Percentiles rank a stretch among this genome's conserved stretches.
Conservation (phyloP, 805 yeast genomes). For the Metschnikowia cerradonensis region DNA sequence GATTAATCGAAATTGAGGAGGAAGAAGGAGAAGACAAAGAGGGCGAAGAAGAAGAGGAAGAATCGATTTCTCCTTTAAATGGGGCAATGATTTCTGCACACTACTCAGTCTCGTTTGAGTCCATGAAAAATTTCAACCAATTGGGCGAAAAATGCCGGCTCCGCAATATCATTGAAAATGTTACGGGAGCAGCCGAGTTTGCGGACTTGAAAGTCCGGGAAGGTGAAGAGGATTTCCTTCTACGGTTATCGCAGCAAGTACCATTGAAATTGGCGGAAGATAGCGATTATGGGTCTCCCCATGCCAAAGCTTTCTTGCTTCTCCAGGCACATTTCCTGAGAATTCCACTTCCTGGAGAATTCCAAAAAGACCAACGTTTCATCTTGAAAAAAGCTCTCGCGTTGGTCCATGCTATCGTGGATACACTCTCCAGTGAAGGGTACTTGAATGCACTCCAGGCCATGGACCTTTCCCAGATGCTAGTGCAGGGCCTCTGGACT, state of each 20-base stretch:
- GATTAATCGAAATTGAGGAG: conserved; percentile 56
- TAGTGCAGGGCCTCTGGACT: conserved; percentile 83
- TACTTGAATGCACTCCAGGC: conserved; percentile 70
- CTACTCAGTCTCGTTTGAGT: conserved; percentile 58
- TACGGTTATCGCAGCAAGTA: conserved; percentile 50
- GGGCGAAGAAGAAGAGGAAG: conserved; percentile 35
- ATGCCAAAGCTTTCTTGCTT: conserved; percentile 67
- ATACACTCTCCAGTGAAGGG: conserved; percentile 77
- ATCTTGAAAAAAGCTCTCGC: conserved; percentile 49
- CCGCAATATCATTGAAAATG: conserved; percentile 57
- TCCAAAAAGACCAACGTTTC: conserved; percentile 50
- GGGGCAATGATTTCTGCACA: conserved; percentile 75
- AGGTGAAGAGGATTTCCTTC: conserved; percentile 50
- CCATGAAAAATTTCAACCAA: conserved; percentile 61
- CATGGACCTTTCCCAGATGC: conserved; percentile 86
- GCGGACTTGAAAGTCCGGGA: conserved; percentile 59
- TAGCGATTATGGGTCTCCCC: conserved; percentile 47
- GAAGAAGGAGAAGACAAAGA: conserved; percentile 37
- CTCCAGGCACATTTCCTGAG: conserved; percentile 81
- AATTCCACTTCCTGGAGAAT: conserved; percentile 55
- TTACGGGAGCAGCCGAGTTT: conserved; percentile 70
- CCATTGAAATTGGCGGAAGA: conserved; percentile 52
- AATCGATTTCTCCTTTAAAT: conserved; percentile 52
- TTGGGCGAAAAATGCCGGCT: conserved; percentile 55
- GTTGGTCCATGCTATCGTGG: conserved; percentile 65